Evolutionary conservation across 2,329 filamentous ascomycete species (phyloP).

Genomic region (Parafenestella ontariensis): DNA sequence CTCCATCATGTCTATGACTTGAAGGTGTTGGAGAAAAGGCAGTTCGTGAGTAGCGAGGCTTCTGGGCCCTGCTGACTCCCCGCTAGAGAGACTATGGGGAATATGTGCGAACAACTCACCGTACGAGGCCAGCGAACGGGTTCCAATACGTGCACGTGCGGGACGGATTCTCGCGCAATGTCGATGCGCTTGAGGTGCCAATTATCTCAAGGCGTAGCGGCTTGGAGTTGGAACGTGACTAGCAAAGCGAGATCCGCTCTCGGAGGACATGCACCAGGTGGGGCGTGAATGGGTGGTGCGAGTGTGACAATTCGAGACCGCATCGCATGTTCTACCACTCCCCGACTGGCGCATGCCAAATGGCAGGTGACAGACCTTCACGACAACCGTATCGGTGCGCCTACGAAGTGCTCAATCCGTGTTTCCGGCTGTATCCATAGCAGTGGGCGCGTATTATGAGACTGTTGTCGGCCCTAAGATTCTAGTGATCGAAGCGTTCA

Average conservation of each 20-base stretch:
- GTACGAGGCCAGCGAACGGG: not conserved
- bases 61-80: not conserved
- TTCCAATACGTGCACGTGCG: no score
- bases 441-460: not conserved
- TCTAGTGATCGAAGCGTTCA: constrained; percentile 9
- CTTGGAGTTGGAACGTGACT: not conserved
- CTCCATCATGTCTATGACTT: not conserved
- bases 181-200: not conserved
- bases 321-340: not conserved
- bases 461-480: not conserved
- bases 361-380: not conserved
- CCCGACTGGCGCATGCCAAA: not conserved
- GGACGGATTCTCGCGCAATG: no score
- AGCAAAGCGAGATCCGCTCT: not conserved
- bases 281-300: not conserved
- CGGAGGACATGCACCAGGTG: not conserved
- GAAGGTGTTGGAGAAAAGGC: not conserved
- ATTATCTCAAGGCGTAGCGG: not conserved
- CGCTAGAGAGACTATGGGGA: not conserved
- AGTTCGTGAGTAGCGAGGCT: not conserved
- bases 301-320: not conserved
- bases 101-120: not conserved
- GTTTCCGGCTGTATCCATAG: not conserved
- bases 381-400: not conserved
- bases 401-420: not conserved